These are phyloP conservation scores for Penicillium sp. DNA, from an alignment of 2,329 filamentous ascomycete species.

Conservation along the genomic window DNA sequence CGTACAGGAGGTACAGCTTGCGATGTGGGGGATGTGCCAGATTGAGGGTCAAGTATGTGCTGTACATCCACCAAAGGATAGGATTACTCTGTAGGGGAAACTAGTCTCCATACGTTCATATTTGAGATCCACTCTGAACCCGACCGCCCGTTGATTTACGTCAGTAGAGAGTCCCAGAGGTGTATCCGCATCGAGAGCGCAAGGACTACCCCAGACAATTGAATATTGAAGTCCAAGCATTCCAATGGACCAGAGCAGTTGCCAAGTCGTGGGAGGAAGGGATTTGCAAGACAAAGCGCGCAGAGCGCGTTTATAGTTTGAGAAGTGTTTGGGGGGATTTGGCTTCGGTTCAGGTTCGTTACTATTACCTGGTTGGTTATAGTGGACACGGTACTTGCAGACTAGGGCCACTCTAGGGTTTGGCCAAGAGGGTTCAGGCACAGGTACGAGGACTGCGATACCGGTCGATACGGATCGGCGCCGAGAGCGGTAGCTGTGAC, in stretches of 20 bases:
- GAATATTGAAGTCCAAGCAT: constrained; percentile 5
- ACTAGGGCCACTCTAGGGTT: constrained; percentile 1
- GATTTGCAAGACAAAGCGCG: constrained; percentile 11
- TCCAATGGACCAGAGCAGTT: background rate
- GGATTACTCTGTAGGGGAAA: background rate
- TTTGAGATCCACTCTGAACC: background rate
- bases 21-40: constrained; percentile 7
- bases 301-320: constrained; percentile 14
- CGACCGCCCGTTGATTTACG: background rate
- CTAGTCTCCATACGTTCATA: background rate
- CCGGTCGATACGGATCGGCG: constrained; percentile 10
- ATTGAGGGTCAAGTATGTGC: constrained; percentile 1
- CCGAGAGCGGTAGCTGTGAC: constrained; percentile 2
- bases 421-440: background rate
- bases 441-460: constrained; percentile 10
- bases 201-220: constrained; percentile 5
- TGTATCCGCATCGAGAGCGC: constrained; percentile 5
- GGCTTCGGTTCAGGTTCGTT: background rate
- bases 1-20: constrained; percentile 1
- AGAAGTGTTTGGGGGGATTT: background rate
- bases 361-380: background rate
- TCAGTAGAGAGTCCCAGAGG: constrained; percentile 1
- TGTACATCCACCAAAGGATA: background rate
- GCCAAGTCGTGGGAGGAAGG: background rate
- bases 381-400: background rate